Percentiles rank a stretch among this genome's conserved stretches.
Conservation (phyloP, 352 stramenopile species). For the Saprolegnia diclina region DNA sequence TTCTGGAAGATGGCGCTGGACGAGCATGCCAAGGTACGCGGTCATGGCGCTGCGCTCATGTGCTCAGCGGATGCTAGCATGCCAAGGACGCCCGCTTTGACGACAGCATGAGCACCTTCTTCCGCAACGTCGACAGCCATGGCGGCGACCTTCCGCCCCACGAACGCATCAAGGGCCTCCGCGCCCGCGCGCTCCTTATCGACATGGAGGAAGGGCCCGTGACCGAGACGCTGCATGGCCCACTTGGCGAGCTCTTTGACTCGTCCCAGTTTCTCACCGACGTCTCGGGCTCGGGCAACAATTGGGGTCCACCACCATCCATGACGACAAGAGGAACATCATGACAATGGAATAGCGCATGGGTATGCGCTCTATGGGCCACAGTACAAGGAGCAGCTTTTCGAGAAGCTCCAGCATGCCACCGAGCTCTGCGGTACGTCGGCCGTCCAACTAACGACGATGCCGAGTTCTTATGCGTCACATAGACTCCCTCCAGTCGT, state of each 20-base stretch:
- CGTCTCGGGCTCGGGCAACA: slow-evolving; percentile 88
- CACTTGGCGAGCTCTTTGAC: slow-evolving; percentile 86
- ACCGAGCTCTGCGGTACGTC: slow-evolving; percentile 59
- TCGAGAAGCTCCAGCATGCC: slow-evolving; percentile 59
- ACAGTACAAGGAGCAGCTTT: slow-evolving; percentile 78
- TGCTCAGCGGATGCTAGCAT: slow-evolving; percentile 32
- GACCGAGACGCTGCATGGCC: slow-evolving; percentile 69
- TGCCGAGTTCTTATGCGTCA: not conserved
- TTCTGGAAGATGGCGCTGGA: slow-evolving; percentile 89
- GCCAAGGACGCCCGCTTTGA: slow-evolving; percentile 60
- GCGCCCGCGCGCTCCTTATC: slow-evolving; percentile 85
- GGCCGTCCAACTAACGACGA: not conserved
- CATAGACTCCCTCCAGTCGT: slow-evolving; percentile 87
- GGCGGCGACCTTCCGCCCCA: slow-evolving; percentile 49
- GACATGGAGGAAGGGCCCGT: slow-evolving; percentile 91
- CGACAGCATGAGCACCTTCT: slow-evolving; percentile 90
- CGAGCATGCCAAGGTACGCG: slow-evolving; percentile 77
- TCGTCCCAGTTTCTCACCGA: slow-evolving; percentile 82
- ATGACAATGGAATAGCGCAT: slow-evolving; percentile 50
- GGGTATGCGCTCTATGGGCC: slow-evolving; percentile 84
- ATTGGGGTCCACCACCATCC: slow-evolving; percentile 47
- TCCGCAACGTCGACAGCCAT: slow-evolving; percentile 82
- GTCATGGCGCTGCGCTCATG: slow-evolving; percentile 2
- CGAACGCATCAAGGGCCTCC: slow-evolving; percentile 47
- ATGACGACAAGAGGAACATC: not conserved